Percentiles rank a stretch among this genome's conserved stretches.
Conservation (phyloP, 495 filamentous ascomycete species). For the Talaromyces ruber region DNA sequence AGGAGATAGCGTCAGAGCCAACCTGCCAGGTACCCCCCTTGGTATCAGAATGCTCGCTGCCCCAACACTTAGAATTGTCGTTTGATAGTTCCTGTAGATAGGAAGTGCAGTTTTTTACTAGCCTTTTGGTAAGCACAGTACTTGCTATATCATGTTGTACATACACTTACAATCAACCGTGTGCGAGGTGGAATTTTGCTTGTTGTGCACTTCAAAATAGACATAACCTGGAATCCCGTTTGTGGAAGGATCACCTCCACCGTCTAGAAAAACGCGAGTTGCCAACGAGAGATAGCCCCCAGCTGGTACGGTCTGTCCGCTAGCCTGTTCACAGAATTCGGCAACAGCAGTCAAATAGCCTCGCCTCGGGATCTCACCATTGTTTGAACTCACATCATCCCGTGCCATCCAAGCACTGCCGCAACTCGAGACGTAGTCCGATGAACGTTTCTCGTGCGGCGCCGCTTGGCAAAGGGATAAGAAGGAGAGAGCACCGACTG, state of each 20-base stretch:
- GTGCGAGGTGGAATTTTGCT: not conserved
- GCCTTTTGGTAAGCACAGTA: not conserved
- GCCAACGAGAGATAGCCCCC: not conserved
- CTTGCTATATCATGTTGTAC: not conserved
- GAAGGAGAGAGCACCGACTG: not conserved
- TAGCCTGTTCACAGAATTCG: not conserved
- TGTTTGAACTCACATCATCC: not conserved
- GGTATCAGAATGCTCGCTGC: slow-evolving; percentile 11
- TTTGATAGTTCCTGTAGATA: slow-evolving; percentile 1
- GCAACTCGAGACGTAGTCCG: not conserved
- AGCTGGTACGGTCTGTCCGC: not conserved
- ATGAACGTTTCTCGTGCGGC: not conserved
- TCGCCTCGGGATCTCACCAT: not conserved
- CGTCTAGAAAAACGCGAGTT: not conserved
- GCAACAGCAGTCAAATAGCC: not conserved
- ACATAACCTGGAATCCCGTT: not conserved
- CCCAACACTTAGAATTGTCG: slow-evolving; percentile 3
- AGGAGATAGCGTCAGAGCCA: not conserved
- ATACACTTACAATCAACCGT: not conserved
- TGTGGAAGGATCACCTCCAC: not conserved
- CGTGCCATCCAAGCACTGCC: not conserved
- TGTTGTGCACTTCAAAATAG: not conserved
- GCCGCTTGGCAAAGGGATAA: not conserved
- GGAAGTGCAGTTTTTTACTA: not conserved
- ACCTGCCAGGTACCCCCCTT: slow-evolving; percentile 9